phyloP scores from a whole-genome alignment of 495 filamentous ascomycete genomes.

The Glonium stellatum region DNA sequence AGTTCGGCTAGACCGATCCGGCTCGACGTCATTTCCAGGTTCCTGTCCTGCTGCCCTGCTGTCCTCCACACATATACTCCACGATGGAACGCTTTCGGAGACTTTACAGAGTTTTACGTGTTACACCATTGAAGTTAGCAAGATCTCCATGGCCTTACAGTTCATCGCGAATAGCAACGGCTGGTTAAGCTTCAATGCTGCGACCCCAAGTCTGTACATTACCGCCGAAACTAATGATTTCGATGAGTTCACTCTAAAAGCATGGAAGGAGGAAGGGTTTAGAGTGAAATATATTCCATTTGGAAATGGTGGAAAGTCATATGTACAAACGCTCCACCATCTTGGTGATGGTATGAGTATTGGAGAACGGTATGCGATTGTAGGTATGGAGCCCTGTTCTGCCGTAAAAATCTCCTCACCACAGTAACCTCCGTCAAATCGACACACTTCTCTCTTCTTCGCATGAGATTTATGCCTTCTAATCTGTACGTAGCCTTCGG shows the following conservation, averaged over 20 bases:
- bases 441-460: neutral
- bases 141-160: constrained; percentile 25
- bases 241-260: constrained; percentile 47
- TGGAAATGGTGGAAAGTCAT: constrained; percentile 48
- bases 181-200: constrained; percentile 28
- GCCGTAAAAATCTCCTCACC: neutral
- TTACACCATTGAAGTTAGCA: neutral
- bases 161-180: constrained; percentile 25
- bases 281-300: constrained; percentile 55
- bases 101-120: neutral
- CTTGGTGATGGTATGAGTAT: constrained; percentile 31
- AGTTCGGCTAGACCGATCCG: too few species aligned
- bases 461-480: neutral
- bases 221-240: constrained; percentile 58
- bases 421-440: neutral
- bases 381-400: constrained; percentile 30
- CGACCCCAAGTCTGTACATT: constrained; percentile 54
- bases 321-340: constrained; percentile 42
- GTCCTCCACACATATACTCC: too few species aligned
- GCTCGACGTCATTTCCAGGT: too few species aligned
- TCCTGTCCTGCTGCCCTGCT: too few species aligned
- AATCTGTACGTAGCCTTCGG: constrained; percentile 33
- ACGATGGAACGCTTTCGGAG: too few species aligned
- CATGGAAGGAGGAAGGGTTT: constrained; percentile 64
- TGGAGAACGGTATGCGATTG: constrained; percentile 37